These are phyloP conservation scores for Trichoderma sp. DNA, from an alignment of 2,329 filamentous ascomycete species.

Conservation along the genomic window DNA sequence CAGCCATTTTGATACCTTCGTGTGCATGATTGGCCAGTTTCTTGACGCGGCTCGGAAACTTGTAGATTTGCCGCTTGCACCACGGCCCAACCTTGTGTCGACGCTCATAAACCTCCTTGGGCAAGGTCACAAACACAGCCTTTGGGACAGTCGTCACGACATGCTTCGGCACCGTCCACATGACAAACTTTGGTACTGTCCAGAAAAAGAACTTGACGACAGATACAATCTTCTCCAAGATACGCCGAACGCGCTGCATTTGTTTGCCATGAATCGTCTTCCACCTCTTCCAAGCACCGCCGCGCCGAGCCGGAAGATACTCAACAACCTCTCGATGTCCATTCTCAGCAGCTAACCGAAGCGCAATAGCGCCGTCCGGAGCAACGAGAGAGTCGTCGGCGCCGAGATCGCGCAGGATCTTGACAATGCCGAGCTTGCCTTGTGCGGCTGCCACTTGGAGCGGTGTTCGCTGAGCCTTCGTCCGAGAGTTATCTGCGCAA, in stretches of 20 bases:
- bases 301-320: slow-evolving; percentile 46
- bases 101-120: slow-evolving; percentile 36
- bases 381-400: slow-evolving; percentile 50
- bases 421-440: slow-evolving; percentile 47
- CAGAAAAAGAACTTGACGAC: slow-evolving; percentile 38
- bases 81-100: slow-evolving; percentile 38
- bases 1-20: slow-evolving; percentile 33
- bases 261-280: slow-evolving; percentile 38
- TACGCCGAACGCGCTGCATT: slow-evolving; percentile 34
- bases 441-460: slow-evolving; percentile 48
- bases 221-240: slow-evolving; percentile 32
- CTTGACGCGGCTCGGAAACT: slow-evolving; percentile 37
- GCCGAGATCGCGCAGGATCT: slow-evolving; percentile 44
- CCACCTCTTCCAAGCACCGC: slow-evolving; percentile 45
- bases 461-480: slow-evolving; percentile 44
- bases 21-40: slow-evolving; percentile 30
- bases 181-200: slow-evolving; percentile 37
- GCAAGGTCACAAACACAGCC: slow-evolving; percentile 37
- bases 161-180: slow-evolving; percentile 40
- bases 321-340: slow-evolving; percentile 49
- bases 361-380: slow-evolving; percentile 49
- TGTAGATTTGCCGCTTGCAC: slow-evolving; percentile 36
- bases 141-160: slow-evolving; percentile 39
- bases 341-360: slow-evolving; percentile 48
- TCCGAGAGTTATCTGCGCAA: slow-evolving; percentile 29